Evolutionary conservation across 768 basidiomycete species (phyloP), one percentile per base, ranked within the genome.

Genomic region (Lactarius trivialis): DNA sequence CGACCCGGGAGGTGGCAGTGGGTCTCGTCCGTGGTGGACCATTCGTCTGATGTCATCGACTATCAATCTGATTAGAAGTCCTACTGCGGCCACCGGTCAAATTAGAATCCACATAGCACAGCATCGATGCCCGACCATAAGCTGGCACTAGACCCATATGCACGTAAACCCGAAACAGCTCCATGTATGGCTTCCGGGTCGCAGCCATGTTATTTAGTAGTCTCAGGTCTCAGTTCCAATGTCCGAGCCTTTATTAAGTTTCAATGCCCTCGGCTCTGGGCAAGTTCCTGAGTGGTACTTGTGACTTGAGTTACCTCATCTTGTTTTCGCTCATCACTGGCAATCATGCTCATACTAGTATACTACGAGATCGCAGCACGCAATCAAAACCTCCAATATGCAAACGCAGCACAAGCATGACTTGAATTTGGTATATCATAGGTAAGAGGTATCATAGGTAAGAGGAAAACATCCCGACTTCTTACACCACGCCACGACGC

Each of bases 291-390:
- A 3, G n/a, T 19, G n/a, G 41, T 43, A 21, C n/a, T 4, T 43
- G n/a, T 8, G 41, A 43, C 41, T 70, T 67, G 12, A 55, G 60
- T 19, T 75, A 68, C 49, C 61, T 75, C 7, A n/a, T n/a, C n/a
- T n/a, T n/a, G n/a, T n/a, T n/a, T n/a, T n/a, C n/a, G n/a, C n/a
- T 34, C 33, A 9, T 34, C 33, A 2, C 11, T 12, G 36, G 11
- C 2, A 2, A 1, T 36, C 12, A 12, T 12, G 8, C 11, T 11
- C 9, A n/a, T n/a, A n/a, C 12, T 36, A 8, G 12, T 14, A 12
- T 48, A 48, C 45, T 48, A 48, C 45, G 21, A 24, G n/a, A 45
- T 21, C 24, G 24, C 12, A 11, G 14, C 5, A 48, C 45, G 4
- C n/a, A 45, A 9, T 11, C 21, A 9, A 9, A 6, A 21, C n/a